A percentile compares a stretch with the other conserved stretches of the same genome.
phyloP scores from a whole-genome alignment of 768 basidiomycete genomes.

The Pleurotus tuber-regium region DNA sequence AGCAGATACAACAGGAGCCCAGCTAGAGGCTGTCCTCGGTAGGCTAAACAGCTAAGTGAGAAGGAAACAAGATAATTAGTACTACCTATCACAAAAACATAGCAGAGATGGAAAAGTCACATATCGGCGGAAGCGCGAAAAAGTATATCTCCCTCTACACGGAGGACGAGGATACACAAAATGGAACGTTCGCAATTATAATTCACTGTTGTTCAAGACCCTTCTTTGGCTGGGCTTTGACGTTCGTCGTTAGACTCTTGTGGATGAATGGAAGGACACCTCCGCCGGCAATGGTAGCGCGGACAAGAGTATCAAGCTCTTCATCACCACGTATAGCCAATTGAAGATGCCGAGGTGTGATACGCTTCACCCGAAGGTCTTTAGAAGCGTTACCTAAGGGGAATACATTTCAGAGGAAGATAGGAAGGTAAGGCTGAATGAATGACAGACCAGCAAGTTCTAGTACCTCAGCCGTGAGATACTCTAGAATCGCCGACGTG shows the following conservation, averaged over 20 bases:
- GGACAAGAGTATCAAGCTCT: slow-evolving; percentile 93
- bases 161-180: too few relatives aligned
- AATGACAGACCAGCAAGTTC: slow-evolving; percentile 82
- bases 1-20: not conserved
- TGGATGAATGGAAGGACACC: slow-evolving; percentile 89
- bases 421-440: not conserved
- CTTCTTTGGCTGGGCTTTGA: slow-evolving; percentile 49
- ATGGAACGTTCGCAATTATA: too few relatives aligned
- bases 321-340: slow-evolving; percentile 97
- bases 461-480: slow-evolving; percentile 93
- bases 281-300: slow-evolving; percentile 90
- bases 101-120: not conserved
- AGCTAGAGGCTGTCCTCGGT: not conserved
- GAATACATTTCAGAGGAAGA: not conserved
- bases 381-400: slow-evolving; percentile 89
- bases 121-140: not conserved
- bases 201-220: slow-evolving; percentile 25
- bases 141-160: too few relatives aligned
- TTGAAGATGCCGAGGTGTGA: slow-evolving; percentile 94
- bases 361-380: slow-evolving; percentile 95
- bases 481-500: slow-evolving; percentile 94
- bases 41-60: not conserved
- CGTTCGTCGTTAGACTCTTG: slow-evolving; percentile 66
- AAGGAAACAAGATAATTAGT: slow-evolving; percentile 5
- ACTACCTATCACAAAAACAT: slow-evolving; percentile 3